Evolutionary conservation across 768 basidiomycete genomes (phyloP), one percentile per base, ranked within the genome.

Genomic region (Termitomyces bulborhizus): DNA sequence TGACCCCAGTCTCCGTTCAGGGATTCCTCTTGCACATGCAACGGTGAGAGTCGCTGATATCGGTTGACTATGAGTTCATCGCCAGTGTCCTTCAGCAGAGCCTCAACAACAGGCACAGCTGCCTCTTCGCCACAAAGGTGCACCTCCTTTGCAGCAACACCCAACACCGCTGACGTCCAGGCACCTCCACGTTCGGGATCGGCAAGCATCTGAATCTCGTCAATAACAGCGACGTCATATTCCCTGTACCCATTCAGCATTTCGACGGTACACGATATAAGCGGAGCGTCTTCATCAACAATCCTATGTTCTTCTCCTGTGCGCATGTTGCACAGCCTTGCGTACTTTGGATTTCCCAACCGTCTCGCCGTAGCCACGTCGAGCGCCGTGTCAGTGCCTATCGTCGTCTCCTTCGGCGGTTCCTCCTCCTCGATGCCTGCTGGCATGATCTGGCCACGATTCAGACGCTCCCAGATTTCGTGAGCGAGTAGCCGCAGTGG

Each of bases 71-170:
- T 73, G 39, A 97, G 63, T 51, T 90, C 84, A 66, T 99, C 97
- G 6, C 92, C 93, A 0, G 90, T 86, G 41, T 84, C 77, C 42
- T 76, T 74, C n/a, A 91, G 72, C 53, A 98, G 69, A 6, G 73
- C 71, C 65, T 79, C 63, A 11, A 98, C 75, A n/a, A 98, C 69
- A 0, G 88, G 88, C 9, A 98, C 83, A 0, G 89, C 94, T 2
- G 89, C 87, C 62, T 93, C 93, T 68, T 99, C 97, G 4, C 97
- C 97, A 64, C 97, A 98, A 1, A 99, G 77, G 71, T 99, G 97
- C 1, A 99, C 63, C 65, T 98, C 95, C 27, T 77, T 74, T 2
- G 94, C 93, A 53, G 77, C 70, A 1, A 86, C 47, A 2, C 91
- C 90, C 18, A 97, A 69, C 1, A 99, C 78, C 0, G 93, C 94